Percentiles rank a stretch among this genome's conserved stretches.
Evolutionary conservation across 2,329 filamentous ascomycete species (phyloP).

Genomic region (Fusarium piperis): DNA sequence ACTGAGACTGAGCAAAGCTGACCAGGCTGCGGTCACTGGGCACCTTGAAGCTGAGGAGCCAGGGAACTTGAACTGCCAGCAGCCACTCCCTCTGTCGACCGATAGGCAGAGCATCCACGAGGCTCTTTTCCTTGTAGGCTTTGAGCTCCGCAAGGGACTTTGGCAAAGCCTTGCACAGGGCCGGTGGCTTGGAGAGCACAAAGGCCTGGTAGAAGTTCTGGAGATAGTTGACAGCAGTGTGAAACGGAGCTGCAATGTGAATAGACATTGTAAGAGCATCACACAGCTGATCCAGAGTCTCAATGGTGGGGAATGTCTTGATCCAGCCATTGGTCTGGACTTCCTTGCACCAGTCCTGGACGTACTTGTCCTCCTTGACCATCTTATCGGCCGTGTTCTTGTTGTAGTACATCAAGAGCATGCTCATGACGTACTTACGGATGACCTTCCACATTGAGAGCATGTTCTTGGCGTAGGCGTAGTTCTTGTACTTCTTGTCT

Average conservation of each 20-base stretch:
- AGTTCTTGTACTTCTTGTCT: slow-evolving; percentile 56
- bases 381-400: slow-evolving; percentile 44
- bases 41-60: slow-evolving; percentile 56
- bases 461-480: slow-evolving; percentile 59
- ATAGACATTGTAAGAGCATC: slow-evolving; percentile 63
- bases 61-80: slow-evolving; percentile 55
- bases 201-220: slow-evolving; percentile 62
- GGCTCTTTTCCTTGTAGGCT: slow-evolving; percentile 40
- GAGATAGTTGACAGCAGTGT: slow-evolving; percentile 62
- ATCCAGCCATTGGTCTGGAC: slow-evolving; percentile 52
- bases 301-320: slow-evolving; percentile 54
- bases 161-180: slow-evolving; percentile 49
- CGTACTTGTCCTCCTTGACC: slow-evolving; percentile 41
- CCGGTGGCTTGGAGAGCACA: slow-evolving; percentile 55
- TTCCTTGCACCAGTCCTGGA: slow-evolving; percentile 54
- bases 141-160: slow-evolving; percentile 43
- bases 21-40: slow-evolving; percentile 52
- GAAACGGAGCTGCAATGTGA: slow-evolving; percentile 60
- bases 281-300: slow-evolving; percentile 52
- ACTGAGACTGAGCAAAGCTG: slow-evolving; percentile 53
- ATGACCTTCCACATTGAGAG: slow-evolving; percentile 55
- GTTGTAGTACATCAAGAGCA: slow-evolving; percentile 49
- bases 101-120: slow-evolving; percentile 54
- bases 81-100: slow-evolving; percentile 56
- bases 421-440: slow-evolving; percentile 52